A percentile compares a stretch with the other conserved stretches of the same genome.
These are phyloP conservation scores for Yarrowia sp. DNA, from an alignment of 805 yeast genomes.

Conservation along the genomic window DNA sequence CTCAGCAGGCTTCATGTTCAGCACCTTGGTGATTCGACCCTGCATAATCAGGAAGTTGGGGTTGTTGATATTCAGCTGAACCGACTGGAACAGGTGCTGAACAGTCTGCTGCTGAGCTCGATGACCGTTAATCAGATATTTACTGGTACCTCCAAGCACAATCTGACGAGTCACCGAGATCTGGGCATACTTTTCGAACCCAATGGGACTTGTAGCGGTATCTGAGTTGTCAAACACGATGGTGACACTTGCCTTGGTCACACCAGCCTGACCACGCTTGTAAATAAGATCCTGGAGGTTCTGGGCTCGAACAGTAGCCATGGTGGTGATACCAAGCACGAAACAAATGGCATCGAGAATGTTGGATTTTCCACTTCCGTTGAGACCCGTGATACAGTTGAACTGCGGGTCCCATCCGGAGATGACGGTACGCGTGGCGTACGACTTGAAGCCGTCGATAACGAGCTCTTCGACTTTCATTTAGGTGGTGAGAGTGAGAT, in stretches of 20 bases:
- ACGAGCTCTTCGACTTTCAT: slow-evolving; percentile 97
- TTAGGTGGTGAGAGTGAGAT: slow-evolving; percentile 1
- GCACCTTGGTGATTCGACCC: slow-evolving; percentile 95
- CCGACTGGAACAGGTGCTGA: slow-evolving; percentile 86
- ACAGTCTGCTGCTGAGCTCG: slow-evolving; percentile 95
- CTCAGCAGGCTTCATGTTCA: slow-evolving; percentile 94
- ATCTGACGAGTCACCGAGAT: slow-evolving; percentile 93
- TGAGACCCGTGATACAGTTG: slow-evolving; percentile 96
- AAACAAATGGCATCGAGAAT: slow-evolving; percentile 96
- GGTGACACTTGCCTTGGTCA: slow-evolving; percentile 95
- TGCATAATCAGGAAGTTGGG: slow-evolving; percentile 99
- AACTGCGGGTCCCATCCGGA: slow-evolving; percentile 96
- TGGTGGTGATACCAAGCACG: slow-evolving; percentile 94
- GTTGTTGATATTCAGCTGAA: slow-evolving; percentile 93
- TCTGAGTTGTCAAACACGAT: slow-evolving; percentile 92
- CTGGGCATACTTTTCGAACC: slow-evolving; percentile 76
- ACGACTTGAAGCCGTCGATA: slow-evolving; percentile 96
- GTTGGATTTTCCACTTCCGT: slow-evolving; percentile 97
- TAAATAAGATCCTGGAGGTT: slow-evolving; percentile 92
- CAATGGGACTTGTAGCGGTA: slow-evolving; percentile 78
- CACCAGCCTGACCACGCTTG: slow-evolving; percentile 98
- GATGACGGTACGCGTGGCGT: slow-evolving; percentile 94
- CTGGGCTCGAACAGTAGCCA: slow-evolving; percentile 94
- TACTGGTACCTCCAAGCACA: slow-evolving; percentile 87
- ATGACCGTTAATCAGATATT: slow-evolving; percentile 93